Percentiles rank a stretch among this genome's conserved stretches.
Evolutionary conservation across 495 filamentous ascomycete species (phyloP).

Genomic region (Annulohypoxylon moriforme): DNA sequence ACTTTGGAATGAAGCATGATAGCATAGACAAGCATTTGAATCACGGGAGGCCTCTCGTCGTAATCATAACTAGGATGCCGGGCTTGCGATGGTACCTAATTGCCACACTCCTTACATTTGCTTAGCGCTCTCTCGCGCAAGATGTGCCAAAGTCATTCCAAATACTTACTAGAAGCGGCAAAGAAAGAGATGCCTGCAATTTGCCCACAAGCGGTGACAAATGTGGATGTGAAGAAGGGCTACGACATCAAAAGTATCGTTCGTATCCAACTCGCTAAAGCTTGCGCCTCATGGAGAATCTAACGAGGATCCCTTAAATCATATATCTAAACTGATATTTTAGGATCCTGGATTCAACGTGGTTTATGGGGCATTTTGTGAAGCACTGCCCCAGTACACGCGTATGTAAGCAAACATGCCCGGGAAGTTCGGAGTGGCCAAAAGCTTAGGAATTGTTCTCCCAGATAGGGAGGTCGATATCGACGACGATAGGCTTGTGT

Average conservation of each 20-base stretch:
- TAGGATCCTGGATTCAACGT: not conserved
- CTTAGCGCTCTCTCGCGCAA: not conserved
- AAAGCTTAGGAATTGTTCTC: slow-evolving; percentile 27
- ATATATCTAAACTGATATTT: not conserved
- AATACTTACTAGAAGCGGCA: not conserved
- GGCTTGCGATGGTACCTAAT: slow-evolving; percentile 17
- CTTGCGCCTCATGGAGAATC: not conserved
- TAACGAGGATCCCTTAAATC: not conserved
- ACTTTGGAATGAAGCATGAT: slow-evolving; percentile 22
- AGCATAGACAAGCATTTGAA: slow-evolving; percentile 13
- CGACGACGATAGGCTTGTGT: slow-evolving; percentile 81
- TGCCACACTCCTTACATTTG: slow-evolving; percentile 15
- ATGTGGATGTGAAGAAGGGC: not conserved
- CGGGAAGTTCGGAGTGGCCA: slow-evolving; percentile 27
- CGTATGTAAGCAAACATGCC: slow-evolving; percentile 10
- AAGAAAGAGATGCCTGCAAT: slow-evolving; percentile 12
- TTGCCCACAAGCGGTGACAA: not conserved
- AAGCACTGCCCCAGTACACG: slow-evolving; percentile 30
- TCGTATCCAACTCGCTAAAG: not conserved
- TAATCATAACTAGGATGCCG: not conserved
- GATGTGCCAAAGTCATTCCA: slow-evolving; percentile 17
- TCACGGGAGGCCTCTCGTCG: slow-evolving; percentile 20
- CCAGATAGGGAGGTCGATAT: slow-evolving; percentile 77
- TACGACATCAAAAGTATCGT: not conserved
- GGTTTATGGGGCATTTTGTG: not conserved